Conservation (phyloP, 176 grass and related monocot species). For the Otatea glauca region DNA sequence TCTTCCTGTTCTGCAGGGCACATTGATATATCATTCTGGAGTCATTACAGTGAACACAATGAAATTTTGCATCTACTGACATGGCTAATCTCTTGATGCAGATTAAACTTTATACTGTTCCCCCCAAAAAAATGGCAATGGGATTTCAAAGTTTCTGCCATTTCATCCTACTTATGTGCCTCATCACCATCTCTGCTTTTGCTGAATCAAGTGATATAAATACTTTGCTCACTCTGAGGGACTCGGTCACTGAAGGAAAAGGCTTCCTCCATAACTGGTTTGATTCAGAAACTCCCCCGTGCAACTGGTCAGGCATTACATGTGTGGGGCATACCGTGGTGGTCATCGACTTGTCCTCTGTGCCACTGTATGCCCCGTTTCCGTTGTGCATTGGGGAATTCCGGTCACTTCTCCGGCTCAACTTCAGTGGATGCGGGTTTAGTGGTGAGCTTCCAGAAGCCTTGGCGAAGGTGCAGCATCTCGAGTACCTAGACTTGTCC, state of each 20-base stretch:
- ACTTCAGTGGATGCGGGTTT: constrained; percentile 81
- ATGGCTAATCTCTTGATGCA: constrained; percentile 32
- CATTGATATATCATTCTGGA: background rate
- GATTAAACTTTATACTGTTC: constrained; percentile 51
- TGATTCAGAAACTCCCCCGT: constrained; percentile 69
- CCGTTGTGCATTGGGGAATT: constrained; percentile 66
- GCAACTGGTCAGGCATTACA: constrained; percentile 76
- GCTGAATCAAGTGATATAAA: constrained; percentile 61
- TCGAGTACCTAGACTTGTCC: constrained; percentile 74
- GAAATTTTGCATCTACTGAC: constrained; percentile 33
- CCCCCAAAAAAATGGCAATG: constrained; percentile 29
- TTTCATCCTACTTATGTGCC: constrained; percentile 53
- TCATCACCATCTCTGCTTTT: constrained; percentile 35
- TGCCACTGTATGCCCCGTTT: constrained; percentile 62
- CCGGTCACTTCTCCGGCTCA: constrained; percentile 59
- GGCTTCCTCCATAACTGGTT: constrained; percentile 80
- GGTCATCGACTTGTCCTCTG: constrained; percentile 73
- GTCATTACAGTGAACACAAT: background rate
- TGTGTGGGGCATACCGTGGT: constrained; percentile 55
- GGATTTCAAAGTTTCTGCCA: constrained; percentile 40
- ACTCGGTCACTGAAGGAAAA: constrained; percentile 60
- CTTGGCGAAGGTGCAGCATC: constrained; percentile 52
- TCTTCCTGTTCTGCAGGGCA: background rate
- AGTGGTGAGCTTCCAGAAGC: constrained; percentile 64
- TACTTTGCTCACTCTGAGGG: constrained; percentile 62